Evolutionary conservation across 2,329 filamentous ascomycete genomes (phyloP), one percentile per base, ranked within the genome.

Genomic region (Mycogone perniciosa): DNA sequence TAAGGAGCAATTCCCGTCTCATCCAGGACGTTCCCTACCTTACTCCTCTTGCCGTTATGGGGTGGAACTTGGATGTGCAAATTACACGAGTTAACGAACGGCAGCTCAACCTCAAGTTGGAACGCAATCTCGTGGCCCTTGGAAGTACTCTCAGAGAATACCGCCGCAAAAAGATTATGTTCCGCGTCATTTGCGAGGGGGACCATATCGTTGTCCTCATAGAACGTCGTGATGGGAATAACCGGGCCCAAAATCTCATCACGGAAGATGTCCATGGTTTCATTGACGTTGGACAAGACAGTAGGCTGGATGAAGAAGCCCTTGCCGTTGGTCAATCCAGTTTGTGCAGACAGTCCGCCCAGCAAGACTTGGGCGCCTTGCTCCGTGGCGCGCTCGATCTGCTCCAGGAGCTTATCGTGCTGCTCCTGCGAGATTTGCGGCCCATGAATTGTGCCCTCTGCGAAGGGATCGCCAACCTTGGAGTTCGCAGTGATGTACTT

Each of bases 381-480:
- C 4, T 75, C 74, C 61, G 86, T 86, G 13, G 85, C 87, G 5
- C 75, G 63, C 50, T 89, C 79, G 41, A 91, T 81, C 64, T 85
- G 92, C 0, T 75, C 75, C 30, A 90, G 72, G 2, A 92, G 77
- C 37, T 81, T 75, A 46, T 89, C 84, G 59, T 85, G 86, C 62
- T 90, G 86, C 6, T 73, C 67, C 63, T 84, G 84, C 5, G 84
- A 85, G 42, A 89, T 80, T 61, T 89, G 86, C 0, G 87, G 87
- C 0, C 87, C 87, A 62, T 89, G 86, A 71, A 84, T 86, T 1
- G 85, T 88, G 35, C 72, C 73, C 57, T 85, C 79, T 5, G 76
- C 75, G 64, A 88, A 89, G 0, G 85, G 86, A 60, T 89, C 80
- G 49, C 86, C 87, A 9, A 89, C 76, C 46, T 82, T 79, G 58